Percentiles rank a stretch among this genome's conserved stretches.
Evolutionary conservation across 2,329 filamentous ascomycete species (phyloP).

Genomic region (Diaporthe batatas): DNA sequence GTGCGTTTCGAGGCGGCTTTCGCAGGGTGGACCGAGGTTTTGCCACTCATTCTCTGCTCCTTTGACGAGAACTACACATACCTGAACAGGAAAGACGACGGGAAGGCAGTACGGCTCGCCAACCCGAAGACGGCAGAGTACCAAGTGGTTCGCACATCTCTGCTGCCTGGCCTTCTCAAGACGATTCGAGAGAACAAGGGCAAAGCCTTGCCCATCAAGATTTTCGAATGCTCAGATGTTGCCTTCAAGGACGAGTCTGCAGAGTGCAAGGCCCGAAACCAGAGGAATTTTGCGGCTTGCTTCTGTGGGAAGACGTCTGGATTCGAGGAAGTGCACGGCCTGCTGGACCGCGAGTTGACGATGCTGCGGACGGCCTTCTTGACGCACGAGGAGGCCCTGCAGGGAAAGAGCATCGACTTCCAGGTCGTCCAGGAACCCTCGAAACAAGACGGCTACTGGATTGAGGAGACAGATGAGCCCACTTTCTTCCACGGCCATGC

Average conservation of each 20-base stretch:
- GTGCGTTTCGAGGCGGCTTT: constrained; percentile 90
- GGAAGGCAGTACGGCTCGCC: constrained; percentile 84
- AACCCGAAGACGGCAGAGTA: constrained; percentile 96
- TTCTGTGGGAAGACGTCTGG: constrained; percentile 95
- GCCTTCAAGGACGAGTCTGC: constrained; percentile 86
- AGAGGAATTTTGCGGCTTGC: constrained; percentile 94
- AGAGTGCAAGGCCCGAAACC: constrained; percentile 91
- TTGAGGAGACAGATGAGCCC: constrained; percentile 89
- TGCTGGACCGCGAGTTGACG: constrained; percentile 90
- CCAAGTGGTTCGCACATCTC: constrained; percentile 89
- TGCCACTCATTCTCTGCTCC: constrained; percentile 96
- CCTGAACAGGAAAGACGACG: constrained; percentile 91
- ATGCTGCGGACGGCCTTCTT: constrained; percentile 91
- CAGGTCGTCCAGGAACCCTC: constrained; percentile 66
- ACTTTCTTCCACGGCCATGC: constrained; percentile 94
- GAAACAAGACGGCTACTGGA: constrained; percentile 86
- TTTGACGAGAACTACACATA: constrained; percentile 98
- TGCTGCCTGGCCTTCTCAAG: constrained; percentile 82
- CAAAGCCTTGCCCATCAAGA: constrained; percentile 88
- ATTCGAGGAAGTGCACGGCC: constrained; percentile 94
- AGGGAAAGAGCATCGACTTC: constrained; percentile 64
- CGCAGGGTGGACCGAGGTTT: constrained; percentile 95
- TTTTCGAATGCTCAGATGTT: constrained; percentile 92
- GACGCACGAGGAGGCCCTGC: constrained; percentile 78
- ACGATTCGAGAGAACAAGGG: constrained; percentile 94